Evolutionary conservation across 148 eudicot species (phyloP).

Genomic region (Persicaria maculosa): DNA sequence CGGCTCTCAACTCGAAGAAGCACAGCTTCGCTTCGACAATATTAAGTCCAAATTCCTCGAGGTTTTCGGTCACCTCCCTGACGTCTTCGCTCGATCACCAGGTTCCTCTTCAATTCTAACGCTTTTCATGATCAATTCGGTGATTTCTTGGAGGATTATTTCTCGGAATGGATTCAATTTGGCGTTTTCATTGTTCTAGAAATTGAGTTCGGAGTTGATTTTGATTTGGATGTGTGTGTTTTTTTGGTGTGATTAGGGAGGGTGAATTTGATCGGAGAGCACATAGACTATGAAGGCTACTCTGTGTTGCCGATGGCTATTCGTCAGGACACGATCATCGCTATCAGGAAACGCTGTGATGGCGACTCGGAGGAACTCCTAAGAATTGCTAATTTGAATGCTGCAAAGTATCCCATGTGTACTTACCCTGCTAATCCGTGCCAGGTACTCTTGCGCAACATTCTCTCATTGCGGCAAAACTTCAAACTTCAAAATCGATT

Average conservation of each 20-base stretch:
- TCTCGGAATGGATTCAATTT: background rate
- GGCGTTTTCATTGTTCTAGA: background rate
- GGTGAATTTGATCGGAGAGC: slow-evolving; percentile 97
- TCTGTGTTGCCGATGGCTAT: slow-evolving; percentile 96
- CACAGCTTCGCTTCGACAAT: slow-evolving; percentile 48
- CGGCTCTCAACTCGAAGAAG: slow-evolving; percentile 72
- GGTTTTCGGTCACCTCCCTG: slow-evolving; percentile 53
- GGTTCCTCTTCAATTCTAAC: slow-evolving; percentile 27
- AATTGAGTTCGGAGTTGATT: background rate
- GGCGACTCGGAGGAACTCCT: slow-evolving; percentile 40
- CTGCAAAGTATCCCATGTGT: slow-evolving; percentile 59
- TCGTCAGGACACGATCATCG: slow-evolving; percentile 80
- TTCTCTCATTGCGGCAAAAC: background rate
- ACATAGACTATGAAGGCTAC: slow-evolving; percentile 92
- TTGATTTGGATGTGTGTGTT: background rate
- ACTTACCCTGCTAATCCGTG: slow-evolving; percentile 72
- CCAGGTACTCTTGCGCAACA: slow-evolving; percentile 39
- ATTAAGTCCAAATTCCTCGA: slow-evolving; percentile 62
- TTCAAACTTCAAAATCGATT: background rate
- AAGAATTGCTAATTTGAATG: slow-evolving; percentile 68
- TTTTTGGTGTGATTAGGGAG: slow-evolving; percentile 35
- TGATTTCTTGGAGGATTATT: background rate
- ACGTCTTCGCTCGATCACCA: slow-evolving; percentile 80
- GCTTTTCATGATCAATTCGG: background rate
- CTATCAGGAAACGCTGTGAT: slow-evolving; percentile 44